Conservation (phyloP, 2,329 filamentous ascomycete species). For the Xylariaceae sp. region DNA sequence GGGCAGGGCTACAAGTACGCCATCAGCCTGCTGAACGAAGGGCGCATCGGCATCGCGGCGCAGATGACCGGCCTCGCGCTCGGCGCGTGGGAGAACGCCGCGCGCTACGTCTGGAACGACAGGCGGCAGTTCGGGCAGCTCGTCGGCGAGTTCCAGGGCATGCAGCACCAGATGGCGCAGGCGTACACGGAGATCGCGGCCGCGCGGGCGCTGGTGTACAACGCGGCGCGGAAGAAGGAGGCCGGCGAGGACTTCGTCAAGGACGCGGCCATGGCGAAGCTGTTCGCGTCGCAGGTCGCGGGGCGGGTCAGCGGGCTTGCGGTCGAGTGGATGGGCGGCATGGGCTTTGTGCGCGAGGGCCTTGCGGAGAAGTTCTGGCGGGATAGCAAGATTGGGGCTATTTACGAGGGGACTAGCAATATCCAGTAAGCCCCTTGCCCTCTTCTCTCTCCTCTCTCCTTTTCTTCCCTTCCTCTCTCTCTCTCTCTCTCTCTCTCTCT, state of each 20-base stretch:
- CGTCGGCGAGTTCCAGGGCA: slow-evolving; percentile 95
- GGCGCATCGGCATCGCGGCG: slow-evolving; percentile 93
- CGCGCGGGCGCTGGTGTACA: slow-evolving; percentile 88
- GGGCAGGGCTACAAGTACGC: slow-evolving; percentile 98
- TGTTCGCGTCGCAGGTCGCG: slow-evolving; percentile 90
- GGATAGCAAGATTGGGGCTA: slow-evolving; percentile 97
- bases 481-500: too few relatives aligned
- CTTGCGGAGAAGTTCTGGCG: slow-evolving; percentile 97
- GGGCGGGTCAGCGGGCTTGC: slow-evolving; percentile 79
- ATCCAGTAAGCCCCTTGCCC: slow-evolving; percentile 52
- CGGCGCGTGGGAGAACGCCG: slow-evolving; percentile 92
- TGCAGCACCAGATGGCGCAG: slow-evolving; percentile 98
- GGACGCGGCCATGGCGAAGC: slow-evolving; percentile 97
- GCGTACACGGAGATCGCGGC: slow-evolving; percentile 91
- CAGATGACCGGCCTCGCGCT: slow-evolving; percentile 98
- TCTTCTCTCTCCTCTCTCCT: neutral
- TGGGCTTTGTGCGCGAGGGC: slow-evolving; percentile 96
- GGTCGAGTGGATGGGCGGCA: slow-evolving; percentile 98
- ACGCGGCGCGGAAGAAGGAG: slow-evolving; percentile 96
- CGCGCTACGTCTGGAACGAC: slow-evolving; percentile 96
- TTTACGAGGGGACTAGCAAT: slow-evolving; percentile 88
- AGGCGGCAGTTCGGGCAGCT: slow-evolving; percentile 92
- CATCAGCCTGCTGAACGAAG: slow-evolving; percentile 90
- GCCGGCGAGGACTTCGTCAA: slow-evolving; percentile 90
- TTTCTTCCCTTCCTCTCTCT: too few relatives aligned